phyloP scores from a whole-genome alignment of 2,329 filamentous ascomycete species.

The Nothophoma quercina region DNA sequence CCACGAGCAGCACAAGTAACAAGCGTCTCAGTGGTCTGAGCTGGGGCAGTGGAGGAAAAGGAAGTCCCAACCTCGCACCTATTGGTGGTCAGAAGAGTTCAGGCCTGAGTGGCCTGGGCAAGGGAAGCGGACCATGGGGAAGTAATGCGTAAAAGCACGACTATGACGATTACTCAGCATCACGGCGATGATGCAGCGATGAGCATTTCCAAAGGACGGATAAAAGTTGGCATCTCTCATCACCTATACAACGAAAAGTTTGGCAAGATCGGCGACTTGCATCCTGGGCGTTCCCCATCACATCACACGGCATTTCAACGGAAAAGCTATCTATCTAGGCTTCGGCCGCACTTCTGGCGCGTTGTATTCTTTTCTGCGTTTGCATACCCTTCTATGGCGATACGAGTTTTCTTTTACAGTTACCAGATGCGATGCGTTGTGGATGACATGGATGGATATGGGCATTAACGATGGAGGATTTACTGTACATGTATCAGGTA shows the following conservation, averaged over 20 bases:
- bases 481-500: too few species aligned
- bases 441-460: too few species aligned
- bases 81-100: conserved; percentile 41
- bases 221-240: not conserved
- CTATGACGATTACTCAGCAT: not conserved
- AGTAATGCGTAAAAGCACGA: conserved; percentile 1
- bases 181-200: not conserved
- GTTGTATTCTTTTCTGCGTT: not conserved
- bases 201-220: too few species aligned
- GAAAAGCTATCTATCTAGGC: not conserved
- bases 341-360: not conserved
- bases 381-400: not conserved
- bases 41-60: conserved; percentile 48
- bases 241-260: not conserved
- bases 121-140: conserved; percentile 29
- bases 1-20: conserved; percentile 43
- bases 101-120: conserved; percentile 31
- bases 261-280: not conserved
- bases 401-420: too few species aligned
- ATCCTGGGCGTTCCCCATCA: not conserved
- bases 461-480: too few species aligned
- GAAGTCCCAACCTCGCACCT: conserved; percentile 44
- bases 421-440: too few species aligned
- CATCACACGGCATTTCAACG: not conserved
- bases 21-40: conserved; percentile 48